phyloP scores from a whole-genome alignment of 768 basidiomycete species.

The Goffeauzyma gilvescens region DNA sequence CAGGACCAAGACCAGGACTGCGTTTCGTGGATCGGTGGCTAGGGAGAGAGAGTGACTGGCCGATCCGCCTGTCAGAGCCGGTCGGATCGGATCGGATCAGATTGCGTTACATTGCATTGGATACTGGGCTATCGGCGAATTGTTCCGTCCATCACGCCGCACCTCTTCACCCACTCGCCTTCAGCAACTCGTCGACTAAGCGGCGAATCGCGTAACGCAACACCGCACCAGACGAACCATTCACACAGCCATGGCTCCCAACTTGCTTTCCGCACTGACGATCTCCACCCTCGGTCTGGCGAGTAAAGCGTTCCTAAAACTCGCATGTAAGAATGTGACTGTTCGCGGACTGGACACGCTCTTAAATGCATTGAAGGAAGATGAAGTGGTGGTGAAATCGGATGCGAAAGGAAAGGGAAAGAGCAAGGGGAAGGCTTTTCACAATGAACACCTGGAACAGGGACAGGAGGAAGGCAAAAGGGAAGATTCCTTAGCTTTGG shows the following conservation, averaged over 20 bases:
- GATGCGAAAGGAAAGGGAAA: neutral
- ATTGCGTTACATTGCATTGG: too few relatives aligned
- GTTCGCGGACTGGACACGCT: slow-evolving; percentile 54
- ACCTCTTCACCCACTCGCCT: too few relatives aligned
- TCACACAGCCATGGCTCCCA: slow-evolving; percentile 15
- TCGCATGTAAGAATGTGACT: slow-evolving; percentile 45
- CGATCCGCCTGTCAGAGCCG: too few relatives aligned
- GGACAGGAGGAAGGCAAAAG: slow-evolving; percentile 56
- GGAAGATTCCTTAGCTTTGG: slow-evolving; percentile 13
- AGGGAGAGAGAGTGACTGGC: too few relatives aligned
- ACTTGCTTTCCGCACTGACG: slow-evolving; percentile 39
- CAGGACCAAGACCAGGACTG: too few relatives aligned
- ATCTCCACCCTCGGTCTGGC: slow-evolving; percentile 51
- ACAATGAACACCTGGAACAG: slow-evolving; percentile 35
- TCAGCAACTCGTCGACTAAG: too few relatives aligned
- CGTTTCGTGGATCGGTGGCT: too few relatives aligned
- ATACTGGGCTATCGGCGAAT: too few relatives aligned
- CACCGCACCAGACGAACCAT: too few relatives aligned
- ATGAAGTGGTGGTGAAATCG: slow-evolving; percentile 7
- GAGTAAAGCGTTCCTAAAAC: slow-evolving; percentile 57
- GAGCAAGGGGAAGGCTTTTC: neutral
- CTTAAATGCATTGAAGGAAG: slow-evolving; percentile 41
- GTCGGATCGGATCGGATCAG: too few relatives aligned
- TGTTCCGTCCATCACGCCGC: too few relatives aligned
- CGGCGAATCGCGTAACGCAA: too few relatives aligned